Conservation (phyloP, 2,329 filamentous ascomycete genomes). For the Ceratocystiopsis minuta region DNA sequence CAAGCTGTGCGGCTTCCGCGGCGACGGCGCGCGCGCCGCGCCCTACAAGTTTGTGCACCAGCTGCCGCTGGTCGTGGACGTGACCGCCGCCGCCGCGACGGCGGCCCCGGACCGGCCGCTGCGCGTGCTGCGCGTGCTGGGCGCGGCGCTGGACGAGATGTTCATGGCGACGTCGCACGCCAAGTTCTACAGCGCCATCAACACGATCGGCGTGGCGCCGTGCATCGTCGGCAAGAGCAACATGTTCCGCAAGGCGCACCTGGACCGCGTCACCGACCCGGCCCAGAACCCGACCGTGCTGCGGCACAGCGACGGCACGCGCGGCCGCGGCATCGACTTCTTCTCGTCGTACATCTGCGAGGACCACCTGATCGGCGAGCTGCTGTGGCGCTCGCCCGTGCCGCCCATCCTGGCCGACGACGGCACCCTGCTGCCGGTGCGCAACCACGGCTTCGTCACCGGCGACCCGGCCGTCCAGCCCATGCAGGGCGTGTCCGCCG, state of each 20-base stretch:
- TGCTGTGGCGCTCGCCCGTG: constrained; percentile 60
- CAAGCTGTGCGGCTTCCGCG: constrained; percentile 52
- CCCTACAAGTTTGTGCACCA: constrained; percentile 91
- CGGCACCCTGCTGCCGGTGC: constrained; percentile 25
- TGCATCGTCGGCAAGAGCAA: constrained; percentile 95
- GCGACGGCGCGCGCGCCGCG: constrained; percentile 19
- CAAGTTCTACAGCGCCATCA: constrained; percentile 97
- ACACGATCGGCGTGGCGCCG: constrained; percentile 74
- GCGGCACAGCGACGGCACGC: constrained; percentile 19
- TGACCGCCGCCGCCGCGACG: neutral
- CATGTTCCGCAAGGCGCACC: constrained; percentile 89
- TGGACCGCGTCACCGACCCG: constrained; percentile 51
- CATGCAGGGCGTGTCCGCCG: constrained; percentile 61
- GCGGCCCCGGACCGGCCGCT: constrained; percentile 11
- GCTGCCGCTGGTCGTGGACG: constrained; percentile 73
- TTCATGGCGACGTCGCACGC: constrained; percentile 89
- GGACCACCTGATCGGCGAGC: constrained; percentile 85
- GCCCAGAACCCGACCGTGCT: constrained; percentile 23
- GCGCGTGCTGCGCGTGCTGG: no score
- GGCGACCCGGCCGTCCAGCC: constrained; percentile 85
- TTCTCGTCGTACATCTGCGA: constrained; percentile 97
- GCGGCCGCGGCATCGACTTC: constrained; percentile 60
- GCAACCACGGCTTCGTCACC: constrained; percentile 66
- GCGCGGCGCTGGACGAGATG: constrained; percentile 78
- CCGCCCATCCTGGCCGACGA: constrained; percentile 13